These are phyloP conservation scores for Gossypium australe DNA, from an alignment of 345 rosid genomes.

Conservation along the genomic window DNA sequence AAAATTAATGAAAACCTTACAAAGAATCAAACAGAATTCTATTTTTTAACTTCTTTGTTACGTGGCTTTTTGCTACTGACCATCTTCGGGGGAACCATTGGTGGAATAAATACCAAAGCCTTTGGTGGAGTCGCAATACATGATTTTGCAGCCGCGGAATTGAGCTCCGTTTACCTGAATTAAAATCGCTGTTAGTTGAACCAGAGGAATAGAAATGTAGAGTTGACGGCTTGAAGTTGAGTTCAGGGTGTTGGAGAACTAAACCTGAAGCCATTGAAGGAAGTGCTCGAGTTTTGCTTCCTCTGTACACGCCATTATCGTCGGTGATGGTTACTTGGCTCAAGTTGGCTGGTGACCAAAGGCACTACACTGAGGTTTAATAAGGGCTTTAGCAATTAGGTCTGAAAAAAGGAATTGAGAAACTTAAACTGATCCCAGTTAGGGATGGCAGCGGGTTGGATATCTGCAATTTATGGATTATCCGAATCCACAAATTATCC, in stretches of 20 bases:
- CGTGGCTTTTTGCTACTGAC: neutral
- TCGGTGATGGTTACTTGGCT: neutral
- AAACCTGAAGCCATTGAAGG: conserved; percentile 64
- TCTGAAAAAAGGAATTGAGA: too few species aligned
- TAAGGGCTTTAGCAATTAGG: neutral
- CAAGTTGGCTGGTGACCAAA: neutral
- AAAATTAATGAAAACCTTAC: neutral
- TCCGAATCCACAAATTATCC: too few species aligned
- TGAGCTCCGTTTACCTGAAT: conserved; percentile 65
- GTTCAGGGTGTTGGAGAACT: neutral
- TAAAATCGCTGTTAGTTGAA: neutral
- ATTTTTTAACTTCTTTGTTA: too few species aligned
- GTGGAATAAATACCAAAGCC: conserved; percentile 70
- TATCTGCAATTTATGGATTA: too few species aligned
- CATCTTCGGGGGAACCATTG: conserved; percentile 41
- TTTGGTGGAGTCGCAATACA: conserved; percentile 47
- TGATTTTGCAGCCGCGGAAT: conserved; percentile 65
- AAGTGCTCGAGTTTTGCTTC: conserved; percentile 49
- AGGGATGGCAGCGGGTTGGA: too few species aligned
- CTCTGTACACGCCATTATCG: conserved; percentile 32
- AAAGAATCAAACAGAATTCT: neutral
- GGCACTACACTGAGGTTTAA: neutral
- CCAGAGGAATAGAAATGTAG: neutral
- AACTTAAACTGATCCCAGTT: too few species aligned
- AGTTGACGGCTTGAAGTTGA: neutral